phyloP scores from a whole-genome alignment of 306 rosid species.

The Gleditsia sinensis region DNA sequence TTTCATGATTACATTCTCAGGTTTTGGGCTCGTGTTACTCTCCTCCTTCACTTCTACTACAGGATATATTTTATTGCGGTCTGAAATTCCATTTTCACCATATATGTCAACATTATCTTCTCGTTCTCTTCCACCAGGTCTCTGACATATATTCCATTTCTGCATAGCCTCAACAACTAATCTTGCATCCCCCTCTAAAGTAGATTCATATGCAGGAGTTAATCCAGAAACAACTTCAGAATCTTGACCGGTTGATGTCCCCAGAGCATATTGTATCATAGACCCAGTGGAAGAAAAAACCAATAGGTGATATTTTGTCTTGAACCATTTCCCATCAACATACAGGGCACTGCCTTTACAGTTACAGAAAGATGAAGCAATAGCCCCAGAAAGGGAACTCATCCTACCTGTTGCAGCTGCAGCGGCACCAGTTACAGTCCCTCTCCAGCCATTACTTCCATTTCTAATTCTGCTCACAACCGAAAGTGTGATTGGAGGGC shows the following conservation, averaged over 20 bases:
- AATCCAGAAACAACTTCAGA: conserved; percentile 43
- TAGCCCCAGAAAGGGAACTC: conserved; percentile 58
- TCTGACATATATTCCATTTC: conserved; percentile 76
- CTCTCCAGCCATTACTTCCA: conserved; percentile 76
- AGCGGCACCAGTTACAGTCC: conserved; percentile 76
- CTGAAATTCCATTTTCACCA: conserved; percentile 62
- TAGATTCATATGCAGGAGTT: conserved; percentile 46
- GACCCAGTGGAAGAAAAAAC: conserved; percentile 70
- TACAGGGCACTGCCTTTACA: conserved; percentile 49
- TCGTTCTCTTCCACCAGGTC: conserved; percentile 54
- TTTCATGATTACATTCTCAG: conserved; percentile 37
- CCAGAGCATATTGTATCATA: conserved; percentile 68
- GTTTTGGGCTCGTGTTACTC: conserved; percentile 42
- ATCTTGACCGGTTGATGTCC: conserved; percentile 44
- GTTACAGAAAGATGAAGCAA: conserved; percentile 69
- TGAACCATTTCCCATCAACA: conserved; percentile 43
- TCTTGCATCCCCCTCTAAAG: conserved; percentile 51
- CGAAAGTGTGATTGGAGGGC: conserved; percentile 64
- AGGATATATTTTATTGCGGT: conserved; percentile 49
- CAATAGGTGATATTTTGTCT: conserved; percentile 60
- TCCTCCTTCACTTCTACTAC: conserved; percentile 50
- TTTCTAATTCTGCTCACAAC: conserved; percentile 71
- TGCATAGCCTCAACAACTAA: conserved; percentile 72
- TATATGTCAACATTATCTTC: conserved; percentile 72
- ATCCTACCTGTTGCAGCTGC: conserved; percentile 74